A percentile compares a stretch with the other conserved stretches of the same genome.
Evolutionary conservation across 192 early-diverging fungal species (phyloP).

Genomic region (Backusella macrospora): DNA sequence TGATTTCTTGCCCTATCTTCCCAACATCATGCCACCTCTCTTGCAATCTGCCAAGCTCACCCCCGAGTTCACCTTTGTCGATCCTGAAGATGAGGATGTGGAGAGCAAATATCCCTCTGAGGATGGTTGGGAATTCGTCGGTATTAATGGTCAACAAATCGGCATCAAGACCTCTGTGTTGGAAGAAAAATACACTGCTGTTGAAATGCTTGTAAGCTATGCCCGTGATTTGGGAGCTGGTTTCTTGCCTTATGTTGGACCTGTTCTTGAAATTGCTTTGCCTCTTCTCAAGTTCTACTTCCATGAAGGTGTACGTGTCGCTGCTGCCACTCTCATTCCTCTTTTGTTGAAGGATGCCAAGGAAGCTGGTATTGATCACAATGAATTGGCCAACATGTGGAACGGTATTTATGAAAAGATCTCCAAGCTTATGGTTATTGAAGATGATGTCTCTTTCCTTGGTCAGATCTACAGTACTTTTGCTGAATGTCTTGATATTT

Average conservation of each 20-base stretch:
- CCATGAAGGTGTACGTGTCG: constrained; percentile 94
- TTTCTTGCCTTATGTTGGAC: constrained; percentile 84
- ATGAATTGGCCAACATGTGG: constrained; percentile 73
- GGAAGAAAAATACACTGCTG: constrained; percentile 98
- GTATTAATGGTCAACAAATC: constrained; percentile 90
- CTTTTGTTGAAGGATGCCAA: constrained; percentile 69
- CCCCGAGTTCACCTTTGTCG: constrained; percentile 91
- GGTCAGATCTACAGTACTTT: constrained; percentile 80
- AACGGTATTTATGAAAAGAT: constrained; percentile 73
- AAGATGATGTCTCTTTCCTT: constrained; percentile 82
- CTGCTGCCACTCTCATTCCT: constrained; percentile 84
- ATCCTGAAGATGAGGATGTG: constrained; percentile 70
- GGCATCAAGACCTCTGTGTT: constrained; percentile 94
- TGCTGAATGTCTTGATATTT: constrained; percentile 66
- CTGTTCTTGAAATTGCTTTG: constrained; percentile 83
- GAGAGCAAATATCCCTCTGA: constrained; percentile 90
- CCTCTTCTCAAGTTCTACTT: constrained; percentile 96
- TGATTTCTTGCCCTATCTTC: constrained; percentile 93
- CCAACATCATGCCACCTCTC: constrained; percentile 92
- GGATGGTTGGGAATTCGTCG: constrained; percentile 98
- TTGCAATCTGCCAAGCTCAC: constrained; percentile 82
- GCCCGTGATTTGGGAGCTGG: constrained; percentile 88
- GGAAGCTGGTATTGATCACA: constrained; percentile 49
- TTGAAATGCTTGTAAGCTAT: constrained; percentile 97
- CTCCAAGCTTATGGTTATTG: constrained; percentile 74